Conservation (phyloP, 192 early-diverging fungal species). For the Haplosporangium gracile region DNA sequence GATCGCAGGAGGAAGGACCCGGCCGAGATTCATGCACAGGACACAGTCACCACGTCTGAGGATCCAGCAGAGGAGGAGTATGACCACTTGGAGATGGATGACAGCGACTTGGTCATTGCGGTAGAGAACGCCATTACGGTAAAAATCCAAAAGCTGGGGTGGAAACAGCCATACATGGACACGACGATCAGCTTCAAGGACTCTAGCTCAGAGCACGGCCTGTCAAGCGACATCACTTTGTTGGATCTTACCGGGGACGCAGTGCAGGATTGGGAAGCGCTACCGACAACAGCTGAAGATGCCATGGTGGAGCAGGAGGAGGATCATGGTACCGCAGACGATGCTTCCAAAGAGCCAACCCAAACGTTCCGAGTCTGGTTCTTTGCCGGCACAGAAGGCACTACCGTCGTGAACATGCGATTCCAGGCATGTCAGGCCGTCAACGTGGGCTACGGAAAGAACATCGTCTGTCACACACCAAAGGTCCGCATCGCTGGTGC, state of each 20-base stretch:
- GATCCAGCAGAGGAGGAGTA: conserved; percentile 29
- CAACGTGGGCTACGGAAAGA: conserved; percentile 39
- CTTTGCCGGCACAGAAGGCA: conserved; percentile 37
- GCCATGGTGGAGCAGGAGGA: background rate
- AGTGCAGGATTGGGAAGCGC: conserved; percentile 38
- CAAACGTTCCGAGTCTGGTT: conserved; percentile 35
- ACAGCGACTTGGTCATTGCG: conserved; percentile 37
- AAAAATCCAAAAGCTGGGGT: conserved; percentile 30
- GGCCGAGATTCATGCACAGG: conserved; percentile 30
- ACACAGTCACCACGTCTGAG: conserved; percentile 10
- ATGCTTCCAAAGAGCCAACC: background rate
- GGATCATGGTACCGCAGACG: background rate
- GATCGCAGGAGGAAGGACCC: conserved; percentile 49
- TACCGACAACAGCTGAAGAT: background rate
- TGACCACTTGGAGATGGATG: conserved; percentile 48
- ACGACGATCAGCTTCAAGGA: conserved; percentile 8
- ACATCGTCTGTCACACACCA: conserved; percentile 38
- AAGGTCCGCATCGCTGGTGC: conserved; percentile 25
- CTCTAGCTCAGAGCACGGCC: background rate
- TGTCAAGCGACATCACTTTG: conserved; percentile 14
- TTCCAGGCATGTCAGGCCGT: conserved; percentile 34
- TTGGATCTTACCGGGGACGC: conserved; percentile 27
- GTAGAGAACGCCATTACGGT: conserved; percentile 14
- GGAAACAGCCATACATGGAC: conserved; percentile 51
- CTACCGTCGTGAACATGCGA: conserved; percentile 14